Evolutionary conservation across 2,329 filamentous ascomycete species (phyloP).

Genomic region (Aspergillus sp.): DNA sequence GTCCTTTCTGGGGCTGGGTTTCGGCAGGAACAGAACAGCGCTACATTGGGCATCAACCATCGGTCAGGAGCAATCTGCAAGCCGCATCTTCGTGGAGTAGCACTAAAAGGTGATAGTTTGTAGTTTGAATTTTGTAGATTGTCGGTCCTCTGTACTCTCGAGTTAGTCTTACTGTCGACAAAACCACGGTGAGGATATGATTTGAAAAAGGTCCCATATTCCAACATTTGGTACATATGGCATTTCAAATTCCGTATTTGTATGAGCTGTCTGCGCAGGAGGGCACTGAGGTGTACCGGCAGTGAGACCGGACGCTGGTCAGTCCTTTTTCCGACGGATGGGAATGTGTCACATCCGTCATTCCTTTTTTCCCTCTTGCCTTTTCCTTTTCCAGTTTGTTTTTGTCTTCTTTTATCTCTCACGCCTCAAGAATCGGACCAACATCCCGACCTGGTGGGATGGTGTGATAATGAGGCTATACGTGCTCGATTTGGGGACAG

Average conservation of each 20-base stretch:
- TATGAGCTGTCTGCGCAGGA: not conserved
- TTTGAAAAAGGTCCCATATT: too few species aligned
- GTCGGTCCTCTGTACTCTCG: too few species aligned
- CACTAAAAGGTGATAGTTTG: not conserved
- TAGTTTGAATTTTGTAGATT: too few species aligned
- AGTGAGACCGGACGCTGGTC: not conserved
- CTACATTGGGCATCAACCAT: not conserved
- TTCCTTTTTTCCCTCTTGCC: not conserved
- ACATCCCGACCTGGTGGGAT: not conserved
- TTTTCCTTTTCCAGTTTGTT: not conserved
- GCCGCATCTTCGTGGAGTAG: not conserved
- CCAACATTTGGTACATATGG: too few species aligned
- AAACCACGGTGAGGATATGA: too few species aligned
- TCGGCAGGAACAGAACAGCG: not conserved
- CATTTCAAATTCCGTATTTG: not conserved
- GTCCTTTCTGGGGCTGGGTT: not conserved
- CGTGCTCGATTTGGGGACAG: not conserved
- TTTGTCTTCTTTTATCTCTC: not conserved
- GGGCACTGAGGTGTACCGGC: not conserved
- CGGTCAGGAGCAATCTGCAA: not conserved
- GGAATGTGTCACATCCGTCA: not conserved
- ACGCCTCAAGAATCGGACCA: not conserved
- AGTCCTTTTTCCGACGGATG: not conserved
- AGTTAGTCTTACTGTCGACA: too few species aligned
- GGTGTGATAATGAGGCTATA: not conserved